Base-by-base conservation (phyloP, 257 asterid genomes). In the Craterostigma plantagineum region DNA sequence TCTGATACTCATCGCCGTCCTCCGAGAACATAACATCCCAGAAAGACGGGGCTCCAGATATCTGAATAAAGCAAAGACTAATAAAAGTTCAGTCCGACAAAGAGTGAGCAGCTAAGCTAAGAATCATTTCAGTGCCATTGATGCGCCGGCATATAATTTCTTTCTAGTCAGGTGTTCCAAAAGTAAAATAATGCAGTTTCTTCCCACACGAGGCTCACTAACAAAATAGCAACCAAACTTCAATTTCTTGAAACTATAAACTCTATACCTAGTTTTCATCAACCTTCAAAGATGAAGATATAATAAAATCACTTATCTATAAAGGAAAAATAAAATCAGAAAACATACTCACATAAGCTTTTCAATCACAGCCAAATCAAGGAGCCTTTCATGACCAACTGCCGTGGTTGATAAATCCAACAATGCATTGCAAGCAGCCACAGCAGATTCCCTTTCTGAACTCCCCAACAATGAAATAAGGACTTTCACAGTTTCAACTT, bases 351-450 rank as follows among this genome's bases (percentile, higher is more conserved):
- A 79, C 93, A 63, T 35, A 35, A 83, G 68, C 42, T 58, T 66
- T 54, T 71, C 69, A 30, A 67, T 52, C 11, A 78, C 83, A 14
- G 57, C 54, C 9, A 61, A 62, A 15, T 67, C 68, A 40, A 76
- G 52, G 52, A 83, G 68, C 63, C 60, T 65, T 43, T 18, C 56
- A 14, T 63, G 67, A 40, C 95, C 95, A 42, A 62, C 39, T 6
- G 62, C 63, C 36, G 86, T 66, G 2, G 83, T 67, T 7, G 83
- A 65, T 49, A 83, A 67, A 64, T 83, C 95, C 80, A 83, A 54
- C 14, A 61, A 46, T 11, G 83, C 75, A 61, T 68, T 76, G 63
- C 91, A 83, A 39, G 86, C 79, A 59, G 72, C 91, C 54, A 57
- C 35, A 34, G 69, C 63, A 30, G 60, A 65, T 45, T 56, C 52